Conservation (phyloP, 768 basidiomycete genomes). For the Nidula microcarpa region DNA sequence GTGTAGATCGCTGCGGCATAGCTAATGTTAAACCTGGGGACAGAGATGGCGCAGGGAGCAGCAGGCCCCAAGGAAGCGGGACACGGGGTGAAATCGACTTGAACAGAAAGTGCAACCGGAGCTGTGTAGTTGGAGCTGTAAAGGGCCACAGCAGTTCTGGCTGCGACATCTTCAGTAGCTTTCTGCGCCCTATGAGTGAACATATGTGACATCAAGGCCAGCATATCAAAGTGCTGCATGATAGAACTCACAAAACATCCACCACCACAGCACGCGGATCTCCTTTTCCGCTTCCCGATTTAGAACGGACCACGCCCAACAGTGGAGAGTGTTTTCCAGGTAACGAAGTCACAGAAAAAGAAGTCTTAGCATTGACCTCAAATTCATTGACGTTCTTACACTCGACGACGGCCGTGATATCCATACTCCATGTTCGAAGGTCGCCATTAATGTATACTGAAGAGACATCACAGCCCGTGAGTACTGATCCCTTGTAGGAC, state of each 20-base stretch:
- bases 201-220: too few species aligned
- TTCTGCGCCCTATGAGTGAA: conserved; percentile 4
- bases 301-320: conserved; percentile 3
- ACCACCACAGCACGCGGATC: neutral
- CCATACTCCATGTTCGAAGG: conserved; percentile 10
- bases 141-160: conserved; percentile 2
- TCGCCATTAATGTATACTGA: conserved; percentile 13
- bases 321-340: conserved; percentile 10
- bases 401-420: conserved; percentile 8
- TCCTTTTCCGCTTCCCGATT: neutral
- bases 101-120: conserved; percentile 9
- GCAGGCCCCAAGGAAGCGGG: conserved; percentile 6
- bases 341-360: conserved; percentile 12
- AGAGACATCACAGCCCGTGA: conserved; percentile 16
- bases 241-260: neutral
- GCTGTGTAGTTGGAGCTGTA: conserved; percentile 1
- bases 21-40: conserved; percentile 7
- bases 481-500: conserved; percentile 11
- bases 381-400: conserved; percentile 8
- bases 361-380: conserved; percentile 9
- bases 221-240: neutral
- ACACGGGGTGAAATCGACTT: conserved; percentile 11
- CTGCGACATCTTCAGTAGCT: conserved; percentile 4
- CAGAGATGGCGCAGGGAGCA: conserved; percentile 7
- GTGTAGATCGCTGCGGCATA: conserved; percentile 2